Percentiles rank a stretch among this genome's conserved stretches.
Evolutionary conservation across 2,329 filamentous ascomycete genomes (phyloP).

Genomic region (Aureobasidium sp.): DNA sequence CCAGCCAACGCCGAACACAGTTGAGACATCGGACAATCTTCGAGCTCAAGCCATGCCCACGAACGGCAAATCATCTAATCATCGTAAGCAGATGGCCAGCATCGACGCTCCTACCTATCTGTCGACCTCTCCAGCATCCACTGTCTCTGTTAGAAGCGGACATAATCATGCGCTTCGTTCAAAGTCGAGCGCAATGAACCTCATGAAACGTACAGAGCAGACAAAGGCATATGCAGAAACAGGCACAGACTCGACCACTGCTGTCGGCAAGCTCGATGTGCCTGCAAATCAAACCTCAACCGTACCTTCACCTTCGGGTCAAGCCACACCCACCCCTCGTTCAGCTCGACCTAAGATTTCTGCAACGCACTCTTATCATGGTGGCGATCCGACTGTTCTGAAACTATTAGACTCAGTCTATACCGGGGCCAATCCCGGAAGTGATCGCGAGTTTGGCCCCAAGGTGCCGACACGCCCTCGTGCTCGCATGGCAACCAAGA

Average conservation of each 20-base stretch:
- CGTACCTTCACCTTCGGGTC: conserved; percentile 21
- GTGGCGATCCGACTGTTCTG: conserved; percentile 60
- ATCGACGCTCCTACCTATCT: conserved; percentile 24
- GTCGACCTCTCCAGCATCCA: conserved; percentile 31
- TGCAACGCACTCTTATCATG: conserved; percentile 74
- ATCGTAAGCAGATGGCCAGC: conserved; percentile 11
- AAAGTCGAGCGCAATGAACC: conserved; percentile 51
- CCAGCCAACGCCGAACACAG: neutral
- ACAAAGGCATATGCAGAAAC: conserved; percentile 59
- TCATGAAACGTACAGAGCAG: conserved; percentile 52
- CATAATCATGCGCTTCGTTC: conserved; percentile 36
- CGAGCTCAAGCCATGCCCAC: neutral
- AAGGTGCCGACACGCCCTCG: conserved; percentile 29
- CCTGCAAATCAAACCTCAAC: neutral
- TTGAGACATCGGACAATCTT: neutral
- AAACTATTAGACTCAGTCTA: conserved; percentile 78
- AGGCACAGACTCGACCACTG: conserved; percentile 56
- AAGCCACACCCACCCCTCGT: conserved; percentile 21
- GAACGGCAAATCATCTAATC: neutral
- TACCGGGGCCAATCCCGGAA: conserved; percentile 54
- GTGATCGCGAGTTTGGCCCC: conserved; percentile 66
- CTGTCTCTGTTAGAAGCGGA: conserved; percentile 25
- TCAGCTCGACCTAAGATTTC: conserved; percentile 33
- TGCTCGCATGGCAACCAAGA: conserved; percentile 58
- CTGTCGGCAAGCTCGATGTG: conserved; percentile 55